A percentile compares a stretch with the other conserved stretches of the same genome.
Conservation (phyloP, 345 rosid genomes). For the Raphanus raphanistrum region DNA sequence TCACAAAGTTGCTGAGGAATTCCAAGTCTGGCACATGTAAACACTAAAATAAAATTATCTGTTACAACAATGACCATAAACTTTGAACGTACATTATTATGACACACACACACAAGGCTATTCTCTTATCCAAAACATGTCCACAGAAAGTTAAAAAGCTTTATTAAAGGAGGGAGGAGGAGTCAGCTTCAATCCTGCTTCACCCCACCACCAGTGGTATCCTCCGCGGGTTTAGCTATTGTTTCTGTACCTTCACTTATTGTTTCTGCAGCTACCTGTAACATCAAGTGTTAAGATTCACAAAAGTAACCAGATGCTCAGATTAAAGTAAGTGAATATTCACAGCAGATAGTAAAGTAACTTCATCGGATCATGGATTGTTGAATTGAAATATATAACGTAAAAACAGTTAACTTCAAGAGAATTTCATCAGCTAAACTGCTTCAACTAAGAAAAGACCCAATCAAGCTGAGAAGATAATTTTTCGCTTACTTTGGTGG, state of each 20-base stretch:
- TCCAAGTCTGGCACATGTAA: neutral
- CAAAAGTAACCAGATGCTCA: neutral
- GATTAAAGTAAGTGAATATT: neutral
- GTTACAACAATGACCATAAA: slow-evolving; percentile 17
- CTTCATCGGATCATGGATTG: neutral
- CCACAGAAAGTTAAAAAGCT: slow-evolving; percentile 22
- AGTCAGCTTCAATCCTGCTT: slow-evolving; percentile 36
- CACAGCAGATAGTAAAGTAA: neutral
- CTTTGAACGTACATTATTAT: neutral
- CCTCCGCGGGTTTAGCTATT: slow-evolving; percentile 23
- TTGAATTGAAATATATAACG: neutral
- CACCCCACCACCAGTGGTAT: slow-evolving; percentile 23
- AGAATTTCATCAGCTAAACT: neutral
- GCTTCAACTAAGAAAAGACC: neutral
- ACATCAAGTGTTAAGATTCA: neutral
- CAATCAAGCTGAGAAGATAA: neutral
- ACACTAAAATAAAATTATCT: neutral
- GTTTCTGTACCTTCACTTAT: slow-evolving; percentile 26
- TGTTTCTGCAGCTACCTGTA: slow-evolving; percentile 30
- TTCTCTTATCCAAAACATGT: slow-evolving; percentile 31
- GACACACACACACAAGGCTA: neutral
- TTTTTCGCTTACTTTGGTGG: slow-evolving; percentile 47
- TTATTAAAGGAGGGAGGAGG: neutral
- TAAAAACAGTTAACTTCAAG: neutral
- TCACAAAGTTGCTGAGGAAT: neutral